Evolutionary conservation across 129 eudicot genomes (phyloP).

Genomic region (Flaveria trinervia): DNA sequence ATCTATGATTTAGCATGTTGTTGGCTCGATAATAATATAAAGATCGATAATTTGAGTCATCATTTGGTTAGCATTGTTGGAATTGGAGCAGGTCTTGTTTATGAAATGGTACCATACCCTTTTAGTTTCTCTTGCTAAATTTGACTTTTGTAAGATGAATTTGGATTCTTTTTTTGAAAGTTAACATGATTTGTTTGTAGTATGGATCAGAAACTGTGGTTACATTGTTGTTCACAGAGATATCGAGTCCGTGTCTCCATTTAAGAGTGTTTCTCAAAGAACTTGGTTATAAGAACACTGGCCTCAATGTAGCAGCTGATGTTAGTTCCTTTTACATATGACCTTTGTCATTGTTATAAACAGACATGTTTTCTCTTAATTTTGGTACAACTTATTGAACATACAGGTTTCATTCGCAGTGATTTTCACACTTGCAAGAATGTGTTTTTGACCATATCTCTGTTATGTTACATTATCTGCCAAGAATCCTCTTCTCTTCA

Average conservation of each 20-base stretch:
- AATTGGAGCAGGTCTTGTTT: constrained; percentile 70
- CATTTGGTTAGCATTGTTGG: constrained; percentile 88
- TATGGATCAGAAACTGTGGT: constrained; percentile 96
- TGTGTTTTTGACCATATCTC: constrained; percentile 81
- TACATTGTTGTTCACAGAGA: constrained; percentile 76
- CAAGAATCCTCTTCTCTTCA: constrained; percentile 69
- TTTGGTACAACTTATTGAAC: constrained; percentile 1
- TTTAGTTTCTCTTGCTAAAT: not conserved
- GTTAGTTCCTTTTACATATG: constrained; percentile 42
- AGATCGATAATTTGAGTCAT: constrained; percentile 71
- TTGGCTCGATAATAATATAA: constrained; percentile 51
- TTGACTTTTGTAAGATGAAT: not conserved
- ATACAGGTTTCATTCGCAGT: constrained; percentile 65
- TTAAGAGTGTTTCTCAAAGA: constrained; percentile 88
- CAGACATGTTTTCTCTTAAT: not conserved
- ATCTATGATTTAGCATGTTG: constrained; percentile 78
- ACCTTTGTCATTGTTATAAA: too few relatives aligned
- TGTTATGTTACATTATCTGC: constrained; percentile 75
- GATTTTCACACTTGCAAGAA: constrained; percentile 78
- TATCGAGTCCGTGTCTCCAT: constrained; percentile 90
- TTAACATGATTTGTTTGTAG: constrained; percentile 35
- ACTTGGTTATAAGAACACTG: constrained; percentile 69
- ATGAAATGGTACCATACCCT: constrained; percentile 57
- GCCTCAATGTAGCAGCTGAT: constrained; percentile 84
- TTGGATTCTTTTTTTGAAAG: constrained; percentile 1